Base-by-base conservation (phyloP, 495 filamentous ascomycete species). In the Talaromyces nanjingensis region DNA sequence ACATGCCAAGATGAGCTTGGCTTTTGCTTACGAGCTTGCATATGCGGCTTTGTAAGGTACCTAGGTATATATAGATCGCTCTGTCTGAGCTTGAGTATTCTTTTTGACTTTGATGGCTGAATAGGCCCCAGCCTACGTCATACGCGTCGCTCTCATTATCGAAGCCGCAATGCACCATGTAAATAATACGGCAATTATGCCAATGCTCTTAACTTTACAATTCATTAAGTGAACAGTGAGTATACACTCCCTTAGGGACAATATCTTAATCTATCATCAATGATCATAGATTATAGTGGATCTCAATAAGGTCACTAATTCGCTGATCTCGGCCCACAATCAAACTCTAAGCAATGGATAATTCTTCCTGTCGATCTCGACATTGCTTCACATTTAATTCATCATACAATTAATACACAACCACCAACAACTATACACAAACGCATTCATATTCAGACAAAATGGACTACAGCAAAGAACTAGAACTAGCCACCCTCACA, bases 1-100 rank as follows among this genome's bases (percentile, higher is more conserved):
- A 77, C 94, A 99, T 74, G 94, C 92, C 1, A 89, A 89, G 74
- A 81, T 99, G 84, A 97, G 91, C 25, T 77, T 98, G 59, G 91
- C 87, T 1, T 85, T 98, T 69, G 92, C 86, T 14, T 96, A 96
- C 70, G 94, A 99, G 81, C 75, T 97, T 65, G 92, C 76, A 11
- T 81, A 77, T 68, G 75, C 75, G 9, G 63, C 31, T 37, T 59
- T 37, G 6, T 54, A 25, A 54, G 49, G 6, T 31, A 31, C 29
- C 29, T 31, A 31, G 29, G 18, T 33, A 31, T 27, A 33, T 25
- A 53, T 53, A 53, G 37, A 42, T 42, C 9, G 37, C 14, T 42
- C 14, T 42, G 14, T 42, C 37, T 11, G 37, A 42, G 37, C 37
- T 42, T 42, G 37, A 16, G 37, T 16, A 42, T 42, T 42, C 12